Evolutionary conservation across 2,329 filamentous ascomycete genomes (phyloP).

Genomic region (Aureobasidium namibiae): DNA sequence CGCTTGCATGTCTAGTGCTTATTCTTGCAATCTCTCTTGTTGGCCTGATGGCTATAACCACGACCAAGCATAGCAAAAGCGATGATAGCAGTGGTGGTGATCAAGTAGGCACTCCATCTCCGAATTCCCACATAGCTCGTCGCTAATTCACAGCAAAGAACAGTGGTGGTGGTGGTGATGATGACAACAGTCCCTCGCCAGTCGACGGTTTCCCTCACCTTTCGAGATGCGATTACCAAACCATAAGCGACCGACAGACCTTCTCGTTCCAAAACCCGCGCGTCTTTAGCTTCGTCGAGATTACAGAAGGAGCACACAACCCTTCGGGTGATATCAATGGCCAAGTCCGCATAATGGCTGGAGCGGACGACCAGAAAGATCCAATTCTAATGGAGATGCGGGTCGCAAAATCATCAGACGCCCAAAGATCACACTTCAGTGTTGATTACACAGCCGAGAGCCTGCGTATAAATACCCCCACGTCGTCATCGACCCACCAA

Average conservation of each 20-base stretch:
- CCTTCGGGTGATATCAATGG: constrained; percentile 26
- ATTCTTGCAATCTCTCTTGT: not conserved
- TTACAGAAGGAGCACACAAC: constrained; percentile 18
- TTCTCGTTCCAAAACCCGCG: not conserved
- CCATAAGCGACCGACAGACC: not conserved
- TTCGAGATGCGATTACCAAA: not conserved
- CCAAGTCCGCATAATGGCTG: constrained; percentile 30
- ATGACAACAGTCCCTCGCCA: not conserved
- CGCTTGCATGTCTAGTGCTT: not conserved
- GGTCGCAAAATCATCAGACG: constrained; percentile 29
- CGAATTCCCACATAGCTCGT: not conserved
- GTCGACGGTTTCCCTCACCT: not conserved
- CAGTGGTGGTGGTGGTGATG: no score
- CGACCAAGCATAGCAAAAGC: not conserved
- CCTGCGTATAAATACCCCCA: constrained; percentile 18
- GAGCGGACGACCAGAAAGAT: constrained; percentile 25
- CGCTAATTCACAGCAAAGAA: not conserved
- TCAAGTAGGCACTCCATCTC: not conserved
- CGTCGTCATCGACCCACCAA: constrained; percentile 8
- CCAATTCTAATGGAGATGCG: constrained; percentile 30
- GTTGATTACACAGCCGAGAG: constrained; percentile 19
- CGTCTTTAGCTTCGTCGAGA: constrained; percentile 17
- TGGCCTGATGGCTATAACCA: not conserved
- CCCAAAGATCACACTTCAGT: constrained; percentile 25
- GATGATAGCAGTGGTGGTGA: no score